Conservation (phyloP, 345 rosid species). For the Gossypium stocksii region DNA sequence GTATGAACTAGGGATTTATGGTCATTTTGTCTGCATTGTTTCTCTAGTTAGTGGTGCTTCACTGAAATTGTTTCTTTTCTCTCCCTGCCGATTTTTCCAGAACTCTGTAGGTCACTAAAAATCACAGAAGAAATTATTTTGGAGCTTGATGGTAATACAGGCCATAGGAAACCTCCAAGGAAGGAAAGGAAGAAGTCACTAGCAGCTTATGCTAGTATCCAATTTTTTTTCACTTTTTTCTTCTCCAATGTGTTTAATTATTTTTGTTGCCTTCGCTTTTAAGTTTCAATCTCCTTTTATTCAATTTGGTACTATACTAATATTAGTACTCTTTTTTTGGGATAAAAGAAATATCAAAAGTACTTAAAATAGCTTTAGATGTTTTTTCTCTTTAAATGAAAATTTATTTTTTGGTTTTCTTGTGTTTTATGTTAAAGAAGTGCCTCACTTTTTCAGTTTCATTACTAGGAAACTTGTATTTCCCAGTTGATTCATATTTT, state of each 20-base stretch:
- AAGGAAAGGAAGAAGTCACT: constrained; percentile 52
- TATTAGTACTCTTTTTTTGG: background rate
- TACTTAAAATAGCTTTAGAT: background rate
- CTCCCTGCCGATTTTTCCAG: constrained; percentile 31
- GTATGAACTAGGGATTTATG: background rate
- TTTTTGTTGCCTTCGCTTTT: background rate
- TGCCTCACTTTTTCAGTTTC: constrained; percentile 14
- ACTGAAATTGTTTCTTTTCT: constrained; percentile 28
- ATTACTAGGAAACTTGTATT: background rate
- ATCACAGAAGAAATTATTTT: constrained; percentile 23
- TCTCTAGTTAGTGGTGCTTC: constrained; percentile 15
- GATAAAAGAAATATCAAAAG: background rate
- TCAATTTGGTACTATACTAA: background rate
- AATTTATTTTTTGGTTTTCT: background rate
- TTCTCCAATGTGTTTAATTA: background rate
- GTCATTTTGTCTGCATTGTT: background rate
- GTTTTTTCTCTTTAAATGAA: background rate
- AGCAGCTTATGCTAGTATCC: constrained; percentile 47
- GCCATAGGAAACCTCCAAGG: constrained; percentile 46
- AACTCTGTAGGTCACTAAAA: constrained; percentile 46
- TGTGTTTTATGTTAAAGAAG: background rate
- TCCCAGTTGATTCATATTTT: constrained; percentile 15
- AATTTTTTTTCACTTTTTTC: background rate
- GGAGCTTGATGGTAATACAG: constrained; percentile 33
- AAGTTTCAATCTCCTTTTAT: background rate